Percentiles rank a stretch among this genome's conserved stretches.
phyloP scores from a whole-genome alignment of 1,284 basidiomycete species.

The Trametes polyzona region DNA sequence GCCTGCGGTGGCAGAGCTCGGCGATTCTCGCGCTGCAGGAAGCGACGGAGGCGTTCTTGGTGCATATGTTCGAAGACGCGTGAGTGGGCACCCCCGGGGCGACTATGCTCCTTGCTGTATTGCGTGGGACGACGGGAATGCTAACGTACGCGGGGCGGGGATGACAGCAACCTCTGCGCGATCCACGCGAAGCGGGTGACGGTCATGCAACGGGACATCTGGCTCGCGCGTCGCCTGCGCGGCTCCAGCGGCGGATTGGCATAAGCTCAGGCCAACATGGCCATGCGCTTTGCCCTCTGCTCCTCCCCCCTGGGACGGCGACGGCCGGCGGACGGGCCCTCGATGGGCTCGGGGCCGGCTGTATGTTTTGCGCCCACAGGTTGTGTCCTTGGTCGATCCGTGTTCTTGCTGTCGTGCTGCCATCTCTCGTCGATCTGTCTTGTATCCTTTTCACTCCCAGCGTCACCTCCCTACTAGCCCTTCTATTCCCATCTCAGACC shows the following conservation, averaged over 20 bases:
- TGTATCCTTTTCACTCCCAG: too few species aligned
- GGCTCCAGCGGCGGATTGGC: slow-evolving; percentile 70
- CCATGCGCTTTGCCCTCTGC: not conserved
- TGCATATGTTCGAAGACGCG: slow-evolving; percentile 97
- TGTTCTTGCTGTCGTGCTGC: not conserved
- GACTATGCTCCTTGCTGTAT: not conserved
- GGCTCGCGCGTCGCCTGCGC: slow-evolving; percentile 92
- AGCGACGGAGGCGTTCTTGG: slow-evolving; percentile 91
- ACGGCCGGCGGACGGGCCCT: not conserved
- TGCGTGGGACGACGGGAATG: not conserved
- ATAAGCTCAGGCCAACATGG: slow-evolving; percentile 11
- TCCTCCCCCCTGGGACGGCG: not conserved
- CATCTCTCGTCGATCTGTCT: not conserved
- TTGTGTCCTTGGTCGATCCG: not conserved
- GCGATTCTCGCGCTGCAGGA: slow-evolving; percentile 92
- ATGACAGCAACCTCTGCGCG: slow-evolving; percentile 84
- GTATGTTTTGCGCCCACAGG: not conserved
- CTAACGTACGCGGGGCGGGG: slow-evolving; percentile 6
- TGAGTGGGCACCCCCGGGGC: slow-evolving; percentile 49
- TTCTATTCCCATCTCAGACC: slow-evolving; percentile 1
- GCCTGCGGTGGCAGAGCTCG: slow-evolving; percentile 89
- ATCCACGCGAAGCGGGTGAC: slow-evolving; percentile 99
- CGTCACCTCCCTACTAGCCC: not conserved
- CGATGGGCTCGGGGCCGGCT: not conserved
- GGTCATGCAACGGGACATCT: slow-evolving; percentile 97